These are phyloP conservation scores for Suillus lakei DNA, from an alignment of 768 basidiomycete genomes.

Conservation along the genomic window DNA sequence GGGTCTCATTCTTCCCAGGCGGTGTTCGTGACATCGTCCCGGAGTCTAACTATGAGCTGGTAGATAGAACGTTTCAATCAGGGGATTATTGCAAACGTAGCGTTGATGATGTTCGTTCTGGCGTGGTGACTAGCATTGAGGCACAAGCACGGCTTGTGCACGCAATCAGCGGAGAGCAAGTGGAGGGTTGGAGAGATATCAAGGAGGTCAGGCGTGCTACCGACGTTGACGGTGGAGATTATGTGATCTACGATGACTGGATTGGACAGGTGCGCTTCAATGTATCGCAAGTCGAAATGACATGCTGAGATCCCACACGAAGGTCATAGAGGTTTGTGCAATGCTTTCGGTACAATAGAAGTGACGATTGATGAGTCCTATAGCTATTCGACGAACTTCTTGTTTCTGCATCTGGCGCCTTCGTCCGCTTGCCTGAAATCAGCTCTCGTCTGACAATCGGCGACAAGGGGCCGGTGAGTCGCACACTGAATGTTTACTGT, in stretches of 20 bases:
- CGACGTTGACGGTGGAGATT: conserved; percentile 78
- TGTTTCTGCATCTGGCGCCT: conserved; percentile 66
- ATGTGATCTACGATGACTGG: conserved; percentile 85
- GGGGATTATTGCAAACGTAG: conserved; percentile 86
- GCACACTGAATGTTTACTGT: conserved; percentile 1
- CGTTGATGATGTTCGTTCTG: conserved; percentile 74
- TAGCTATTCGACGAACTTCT: conserved; percentile 87
- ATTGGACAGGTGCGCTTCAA: conserved; percentile 76
- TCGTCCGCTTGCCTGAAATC: conserved; percentile 79
- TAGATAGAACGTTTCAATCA: conserved; percentile 77
- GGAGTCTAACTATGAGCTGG: conserved; percentile 69
- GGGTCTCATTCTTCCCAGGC: conserved; percentile 68
- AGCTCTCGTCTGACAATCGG: conserved; percentile 78
- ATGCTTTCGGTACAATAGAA: background rate
- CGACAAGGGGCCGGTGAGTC: conserved; percentile 71
- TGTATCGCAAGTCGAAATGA: conserved; percentile 4
- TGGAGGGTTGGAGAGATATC: conserved; percentile 67
- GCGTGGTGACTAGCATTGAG: conserved; percentile 68
- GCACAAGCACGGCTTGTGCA: conserved; percentile 75
- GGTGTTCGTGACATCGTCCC: conserved; percentile 68
- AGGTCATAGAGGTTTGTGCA: conserved; percentile 76
- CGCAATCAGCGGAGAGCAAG: conserved; percentile 62
- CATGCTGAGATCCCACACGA: conserved; percentile 9
- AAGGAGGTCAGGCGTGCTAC: conserved; percentile 60
- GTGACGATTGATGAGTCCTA: conserved; percentile 15